These are phyloP conservation scores for Yamadazyma mexicana DNA, from an alignment of 1,139 yeast species.

Conservation along the genomic window DNA sequence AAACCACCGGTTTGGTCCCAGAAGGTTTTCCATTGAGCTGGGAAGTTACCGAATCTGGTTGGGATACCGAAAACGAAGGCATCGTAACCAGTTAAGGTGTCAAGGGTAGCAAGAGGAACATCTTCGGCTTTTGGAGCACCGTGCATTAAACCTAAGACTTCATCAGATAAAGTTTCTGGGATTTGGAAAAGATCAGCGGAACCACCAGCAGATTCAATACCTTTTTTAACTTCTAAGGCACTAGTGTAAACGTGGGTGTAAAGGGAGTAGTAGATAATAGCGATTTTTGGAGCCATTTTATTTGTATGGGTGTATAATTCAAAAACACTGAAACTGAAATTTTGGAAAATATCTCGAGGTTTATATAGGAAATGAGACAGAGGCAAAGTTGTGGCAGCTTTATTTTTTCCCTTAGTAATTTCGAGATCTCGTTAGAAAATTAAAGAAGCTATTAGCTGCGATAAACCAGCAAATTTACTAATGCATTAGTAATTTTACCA, in stretches of 20 bases:
- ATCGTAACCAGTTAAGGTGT: slow-evolving; percentile 41
- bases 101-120: slow-evolving; percentile 42
- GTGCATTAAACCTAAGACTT: slow-evolving; percentile 37
- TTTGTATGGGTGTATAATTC: background rate
- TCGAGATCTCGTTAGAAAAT: too few species aligned
- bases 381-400: background rate
- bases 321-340: background rate
- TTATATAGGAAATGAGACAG: background rate
- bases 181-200: slow-evolving; percentile 47
- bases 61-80: slow-evolving; percentile 53
- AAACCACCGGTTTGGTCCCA: slow-evolving; percentile 48
- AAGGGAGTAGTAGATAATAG: slow-evolving; percentile 58
- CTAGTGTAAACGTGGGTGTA: slow-evolving; percentile 60
- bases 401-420: too few species aligned
- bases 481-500: slow-evolving; percentile 1
- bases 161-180: slow-evolving; percentile 47
- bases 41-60: slow-evolving; percentile 49
- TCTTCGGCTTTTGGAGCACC: slow-evolving; percentile 48
- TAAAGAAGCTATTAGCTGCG: too few species aligned
- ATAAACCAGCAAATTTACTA: too few species aligned
- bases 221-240: slow-evolving; percentile 45
- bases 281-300: slow-evolving; percentile 32
- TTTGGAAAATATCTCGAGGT: background rate
- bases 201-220: slow-evolving; percentile 40
- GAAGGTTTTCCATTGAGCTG: slow-evolving; percentile 47